Conservation (phyloP, 148 eudicot genomes). For the Diospyros lotus region DNA sequence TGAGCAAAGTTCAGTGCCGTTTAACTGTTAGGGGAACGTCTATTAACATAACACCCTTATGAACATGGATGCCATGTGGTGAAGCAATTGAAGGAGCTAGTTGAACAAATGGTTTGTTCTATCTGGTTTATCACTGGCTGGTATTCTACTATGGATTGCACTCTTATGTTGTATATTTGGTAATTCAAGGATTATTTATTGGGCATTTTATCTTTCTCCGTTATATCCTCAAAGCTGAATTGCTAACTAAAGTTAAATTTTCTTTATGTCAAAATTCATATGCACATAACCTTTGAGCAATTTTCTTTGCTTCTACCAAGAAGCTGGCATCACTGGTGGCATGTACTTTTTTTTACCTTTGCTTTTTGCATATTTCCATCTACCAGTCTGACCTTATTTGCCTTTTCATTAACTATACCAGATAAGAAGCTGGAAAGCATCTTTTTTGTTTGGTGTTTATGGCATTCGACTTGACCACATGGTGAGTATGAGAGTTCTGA, state of each 20-base stretch:
- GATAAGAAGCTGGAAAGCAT: constrained; percentile 50
- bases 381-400: neutral
- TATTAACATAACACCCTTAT: neutral
- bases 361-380: neutral
- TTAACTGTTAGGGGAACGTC: neutral
- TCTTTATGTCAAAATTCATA: neutral
- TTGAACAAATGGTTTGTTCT: neutral
- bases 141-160: neutral
- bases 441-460: constrained; percentile 36
- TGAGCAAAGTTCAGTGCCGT: neutral
- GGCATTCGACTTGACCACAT: constrained; percentile 66
- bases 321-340: neutral
- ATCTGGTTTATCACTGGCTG: neutral
- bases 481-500: constrained; percentile 40
- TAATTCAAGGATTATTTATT: neutral
- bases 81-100: neutral
- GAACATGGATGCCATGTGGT: neutral
- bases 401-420: constrained; percentile 20
- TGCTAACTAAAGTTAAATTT: neutral
- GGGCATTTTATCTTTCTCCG: neutral
- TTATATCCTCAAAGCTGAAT: neutral
- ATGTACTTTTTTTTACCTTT: neutral
- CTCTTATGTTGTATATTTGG: neutral
- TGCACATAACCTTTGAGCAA: neutral
- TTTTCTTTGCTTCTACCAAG: neutral